Conservation (phyloP, 2,329 filamentous ascomycete genomes). For the Stachybotrys echinatus region DNA sequence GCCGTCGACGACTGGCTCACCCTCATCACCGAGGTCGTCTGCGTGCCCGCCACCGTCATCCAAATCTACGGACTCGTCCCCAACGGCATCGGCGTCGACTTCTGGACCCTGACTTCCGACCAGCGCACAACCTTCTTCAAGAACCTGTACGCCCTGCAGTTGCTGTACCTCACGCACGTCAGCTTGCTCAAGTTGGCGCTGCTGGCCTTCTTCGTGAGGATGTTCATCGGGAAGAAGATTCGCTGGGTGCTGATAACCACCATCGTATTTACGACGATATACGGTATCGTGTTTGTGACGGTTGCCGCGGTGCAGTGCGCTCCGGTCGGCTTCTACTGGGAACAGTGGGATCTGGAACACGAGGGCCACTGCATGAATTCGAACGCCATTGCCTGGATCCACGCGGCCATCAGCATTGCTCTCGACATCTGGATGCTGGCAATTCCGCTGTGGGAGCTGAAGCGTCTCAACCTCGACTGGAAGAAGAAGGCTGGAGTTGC, state of each 20-base stretch:
- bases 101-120: slow-evolving; percentile 18
- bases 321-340: slow-evolving; percentile 34
- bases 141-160: slow-evolving; percentile 23
- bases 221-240: slow-evolving; percentile 26
- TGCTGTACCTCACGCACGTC: slow-evolving; percentile 29
- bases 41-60: slow-evolving; percentile 14
- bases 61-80: slow-evolving; percentile 11
- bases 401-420: slow-evolving; percentile 31
- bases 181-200: slow-evolving; percentile 32
- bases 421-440: slow-evolving; percentile 34
- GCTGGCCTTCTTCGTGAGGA: slow-evolving; percentile 32
- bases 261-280: slow-evolving; percentile 19
- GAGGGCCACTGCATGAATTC: slow-evolving; percentile 30
- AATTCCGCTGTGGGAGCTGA: slow-evolving; percentile 29
- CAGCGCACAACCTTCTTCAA: slow-evolving; percentile 10
- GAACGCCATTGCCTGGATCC: slow-evolving; percentile 28
- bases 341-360: slow-evolving; percentile 29
- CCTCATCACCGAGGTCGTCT: slow-evolving; percentile 11
- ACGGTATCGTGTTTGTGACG: slow-evolving; percentile 22
- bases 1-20: slow-evolving; percentile 20
- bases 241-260: slow-evolving; percentile 23
- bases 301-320: slow-evolving; percentile 28
- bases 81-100: slow-evolving; percentile 20
- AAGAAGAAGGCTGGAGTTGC: slow-evolving; percentile 32
- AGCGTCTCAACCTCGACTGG: slow-evolving; percentile 20